phyloP scores from a whole-genome alignment of 345 rosid species.

The Aurinia saxatilis region DNA sequence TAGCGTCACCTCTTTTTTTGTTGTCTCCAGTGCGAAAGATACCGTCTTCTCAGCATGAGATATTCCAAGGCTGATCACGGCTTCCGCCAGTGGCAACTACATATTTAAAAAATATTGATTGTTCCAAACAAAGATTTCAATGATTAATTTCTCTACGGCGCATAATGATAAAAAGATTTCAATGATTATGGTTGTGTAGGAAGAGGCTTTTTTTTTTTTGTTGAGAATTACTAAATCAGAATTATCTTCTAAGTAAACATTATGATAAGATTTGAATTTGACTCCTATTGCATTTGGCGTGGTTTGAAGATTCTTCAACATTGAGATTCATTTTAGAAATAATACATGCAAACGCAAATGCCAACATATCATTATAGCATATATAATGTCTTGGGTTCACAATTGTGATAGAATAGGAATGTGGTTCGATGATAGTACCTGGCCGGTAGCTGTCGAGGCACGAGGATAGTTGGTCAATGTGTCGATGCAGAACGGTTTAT shows the following conservation, averaged over 20 bases:
- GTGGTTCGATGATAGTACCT: conserved; percentile 5
- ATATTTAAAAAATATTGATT: background rate
- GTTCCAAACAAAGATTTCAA: no score
- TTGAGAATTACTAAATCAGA: no score
- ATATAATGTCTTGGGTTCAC: background rate
- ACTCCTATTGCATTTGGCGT: no score
- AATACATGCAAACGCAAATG: background rate
- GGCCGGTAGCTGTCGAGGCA: conserved; percentile 3
- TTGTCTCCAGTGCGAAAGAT: background rate
- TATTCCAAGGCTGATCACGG: conserved; percentile 3
- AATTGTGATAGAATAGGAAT: background rate
- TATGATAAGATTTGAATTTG: no score
- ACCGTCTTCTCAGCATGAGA: conserved; percentile 18
- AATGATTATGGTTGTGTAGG: no score
- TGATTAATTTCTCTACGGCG: no score
- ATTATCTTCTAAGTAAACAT: no score
- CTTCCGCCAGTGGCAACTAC: conserved; percentile 11
- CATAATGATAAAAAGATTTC: no score
- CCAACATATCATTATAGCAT: background rate
- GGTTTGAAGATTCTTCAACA: no score
- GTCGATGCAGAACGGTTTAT: conserved; percentile 13
- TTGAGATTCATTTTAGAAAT: no score
- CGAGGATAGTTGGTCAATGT: conserved; percentile 20
- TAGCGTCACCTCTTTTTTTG: background rate
- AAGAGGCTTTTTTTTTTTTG: no score